Evolutionary conservation across 352 stramenopile genomes (phyloP).

Genomic region (Globisporangium mamillatum): DNA sequence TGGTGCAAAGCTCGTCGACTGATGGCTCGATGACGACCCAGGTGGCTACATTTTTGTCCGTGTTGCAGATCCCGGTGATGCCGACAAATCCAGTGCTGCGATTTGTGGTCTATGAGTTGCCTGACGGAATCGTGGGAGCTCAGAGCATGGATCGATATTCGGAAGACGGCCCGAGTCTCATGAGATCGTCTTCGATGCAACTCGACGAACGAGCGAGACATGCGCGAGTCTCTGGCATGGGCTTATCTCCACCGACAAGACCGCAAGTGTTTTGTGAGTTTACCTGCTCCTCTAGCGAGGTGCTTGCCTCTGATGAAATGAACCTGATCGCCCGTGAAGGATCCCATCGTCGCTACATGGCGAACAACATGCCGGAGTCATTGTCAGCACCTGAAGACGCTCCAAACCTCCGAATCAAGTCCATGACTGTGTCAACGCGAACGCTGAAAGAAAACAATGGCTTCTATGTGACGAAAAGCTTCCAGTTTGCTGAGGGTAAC

Average conservation of each 20-base stretch:
- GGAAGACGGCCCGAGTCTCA: slow-evolving; percentile 13
- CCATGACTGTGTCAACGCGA: slow-evolving; percentile 69
- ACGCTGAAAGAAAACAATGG: slow-evolving; percentile 72
- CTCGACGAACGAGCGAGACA: slow-evolving; percentile 53
- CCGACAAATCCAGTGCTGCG: slow-evolving; percentile 59
- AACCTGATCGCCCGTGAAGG: slow-evolving; percentile 56
- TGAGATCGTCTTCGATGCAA: slow-evolving; percentile 43
- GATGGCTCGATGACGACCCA: slow-evolving; percentile 27
- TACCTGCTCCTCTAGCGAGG: slow-evolving; percentile 57
- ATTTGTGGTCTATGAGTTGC: slow-evolving; percentile 83
- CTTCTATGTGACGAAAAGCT: slow-evolving; percentile 79
- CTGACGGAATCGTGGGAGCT: slow-evolving; percentile 30
- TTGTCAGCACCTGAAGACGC: slow-evolving; percentile 10
- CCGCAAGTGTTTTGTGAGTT: slow-evolving; percentile 83
- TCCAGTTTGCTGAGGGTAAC: slow-evolving; percentile 69
- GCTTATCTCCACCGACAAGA: slow-evolving; percentile 45
- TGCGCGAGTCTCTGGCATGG: slow-evolving; percentile 58
- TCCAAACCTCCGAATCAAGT: slow-evolving; percentile 61
- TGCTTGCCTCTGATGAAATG: slow-evolving; percentile 53
- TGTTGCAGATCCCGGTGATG: slow-evolving; percentile 74
- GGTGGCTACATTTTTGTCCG: slow-evolving; percentile 72
- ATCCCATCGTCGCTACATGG: slow-evolving; percentile 38
- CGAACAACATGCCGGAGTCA: slow-evolving; percentile 27
- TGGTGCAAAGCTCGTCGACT: slow-evolving; percentile 28
- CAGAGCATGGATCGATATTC: slow-evolving; percentile 14